These are phyloP conservation scores for Serendipita sp. DNA, from an alignment of 768 basidiomycete species.

Conservation along the genomic window DNA sequence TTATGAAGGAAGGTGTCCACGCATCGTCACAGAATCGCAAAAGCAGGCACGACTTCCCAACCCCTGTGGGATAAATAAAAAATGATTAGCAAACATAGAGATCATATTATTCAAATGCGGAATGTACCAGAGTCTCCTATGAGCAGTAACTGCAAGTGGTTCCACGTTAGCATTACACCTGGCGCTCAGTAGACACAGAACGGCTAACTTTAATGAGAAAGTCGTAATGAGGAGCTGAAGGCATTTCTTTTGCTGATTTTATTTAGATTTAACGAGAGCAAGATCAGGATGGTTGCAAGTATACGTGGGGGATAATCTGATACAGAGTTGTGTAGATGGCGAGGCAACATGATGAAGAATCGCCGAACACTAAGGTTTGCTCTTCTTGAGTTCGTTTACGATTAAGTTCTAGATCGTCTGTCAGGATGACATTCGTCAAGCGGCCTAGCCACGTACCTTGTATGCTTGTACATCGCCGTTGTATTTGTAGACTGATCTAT, in stretches of 20 bases:
- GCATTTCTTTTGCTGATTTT: neutral
- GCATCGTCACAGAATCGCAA: slow-evolving; percentile 98
- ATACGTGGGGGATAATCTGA: neutral
- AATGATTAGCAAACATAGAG: neutral
- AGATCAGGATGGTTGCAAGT: neutral
- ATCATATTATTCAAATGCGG: neutral
- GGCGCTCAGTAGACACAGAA: neutral
- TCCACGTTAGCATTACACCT: neutral
- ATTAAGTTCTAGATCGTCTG: slow-evolving; percentile 39
- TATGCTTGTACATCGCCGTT: slow-evolving; percentile 81
- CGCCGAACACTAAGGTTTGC: slow-evolving; percentile 10
- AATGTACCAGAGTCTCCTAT: slow-evolving; percentile 84
- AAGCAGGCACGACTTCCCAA: slow-evolving; percentile 92
- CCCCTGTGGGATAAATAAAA: slow-evolving; percentile 35
- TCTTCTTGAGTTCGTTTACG: slow-evolving; percentile 51
- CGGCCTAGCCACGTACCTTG: slow-evolving; percentile 39
- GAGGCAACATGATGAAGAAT: no score
- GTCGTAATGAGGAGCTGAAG: slow-evolving; percentile 85
- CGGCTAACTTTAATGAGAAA: slow-evolving; percentile 75
- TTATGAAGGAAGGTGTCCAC: slow-evolving; percentile 98
- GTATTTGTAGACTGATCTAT: slow-evolving; percentile 68
- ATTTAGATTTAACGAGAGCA: neutral
- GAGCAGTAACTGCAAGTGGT: slow-evolving; percentile 56
- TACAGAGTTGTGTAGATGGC: no score
- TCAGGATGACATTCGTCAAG: neutral